These are phyloP conservation scores for Pythium rhizo-oryzae DNA, from an alignment of 352 stramenopile species.

Conservation along the genomic window DNA sequence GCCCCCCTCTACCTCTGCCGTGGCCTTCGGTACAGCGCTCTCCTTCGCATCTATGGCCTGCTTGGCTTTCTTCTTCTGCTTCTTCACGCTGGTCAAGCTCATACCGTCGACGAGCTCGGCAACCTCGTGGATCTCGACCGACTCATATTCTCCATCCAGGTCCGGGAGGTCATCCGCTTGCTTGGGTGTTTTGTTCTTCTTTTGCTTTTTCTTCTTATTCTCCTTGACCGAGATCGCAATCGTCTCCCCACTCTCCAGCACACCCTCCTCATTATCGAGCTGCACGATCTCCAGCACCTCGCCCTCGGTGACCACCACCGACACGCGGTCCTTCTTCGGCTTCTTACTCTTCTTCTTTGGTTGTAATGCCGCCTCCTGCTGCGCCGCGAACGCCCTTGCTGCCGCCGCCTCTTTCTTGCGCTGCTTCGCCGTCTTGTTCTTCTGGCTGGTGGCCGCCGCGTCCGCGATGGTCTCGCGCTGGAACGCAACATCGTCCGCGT, in stretches of 20 bases:
- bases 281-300: conserved; percentile 20
- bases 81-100: background rate
- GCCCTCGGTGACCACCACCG: conserved; percentile 14
- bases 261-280: conserved; percentile 9
- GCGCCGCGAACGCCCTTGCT: background rate
- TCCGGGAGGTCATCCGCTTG: background rate
- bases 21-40: too few relatives aligned
- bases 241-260: conserved; percentile 3
- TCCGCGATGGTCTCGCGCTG: conserved; percentile 16
- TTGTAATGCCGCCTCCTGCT: background rate
- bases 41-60: background rate
- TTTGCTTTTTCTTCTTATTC: conserved; percentile 15
- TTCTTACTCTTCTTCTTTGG: conserved; percentile 22
- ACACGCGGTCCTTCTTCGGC: conserved; percentile 23
- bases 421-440: conserved; percentile 20
- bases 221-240: conserved; percentile 19
- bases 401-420: conserved; percentile 19
- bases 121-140: conserved; percentile 5
- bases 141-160: background rate
- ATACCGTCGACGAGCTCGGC: background rate
- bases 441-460: background rate
- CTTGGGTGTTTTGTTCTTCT: conserved; percentile 24
- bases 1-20: too few relatives aligned
- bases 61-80: conserved; percentile 18
- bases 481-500: conserved; percentile 25